Evolutionary conservation across 805 yeast species (phyloP).

Genomic region (Kodamaea sagamina): DNA sequence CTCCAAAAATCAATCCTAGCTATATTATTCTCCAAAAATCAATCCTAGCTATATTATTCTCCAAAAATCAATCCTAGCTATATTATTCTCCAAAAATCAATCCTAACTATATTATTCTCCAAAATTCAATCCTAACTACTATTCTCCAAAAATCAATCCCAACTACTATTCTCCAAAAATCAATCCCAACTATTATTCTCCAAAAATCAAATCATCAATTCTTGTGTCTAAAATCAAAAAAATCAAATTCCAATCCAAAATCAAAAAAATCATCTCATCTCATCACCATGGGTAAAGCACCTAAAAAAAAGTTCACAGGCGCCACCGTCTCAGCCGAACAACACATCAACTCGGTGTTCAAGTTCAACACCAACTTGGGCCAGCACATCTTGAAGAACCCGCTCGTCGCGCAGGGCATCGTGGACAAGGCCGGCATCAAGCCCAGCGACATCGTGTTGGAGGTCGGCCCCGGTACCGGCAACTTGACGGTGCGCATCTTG

Average conservation of each 20-base stretch:
- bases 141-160: no score
- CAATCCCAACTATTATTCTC: no score
- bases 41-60: no score
- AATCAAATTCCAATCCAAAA: not conserved
- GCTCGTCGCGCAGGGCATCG: constrained; percentile 95
- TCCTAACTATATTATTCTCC: no score
- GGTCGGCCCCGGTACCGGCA: constrained; percentile 99
- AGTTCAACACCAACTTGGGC: constrained; percentile 94
- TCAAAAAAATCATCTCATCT: constrained; percentile 7
- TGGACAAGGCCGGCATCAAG: constrained; percentile 89
- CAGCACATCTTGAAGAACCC: constrained; percentile 98
- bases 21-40: no score
- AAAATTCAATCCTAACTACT: no score
- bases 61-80: no score
- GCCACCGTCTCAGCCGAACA: constrained; percentile 68
- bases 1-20: no score
- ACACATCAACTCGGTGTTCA: constrained; percentile 81
- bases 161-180: no score
- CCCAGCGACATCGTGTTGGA: constrained; percentile 93
- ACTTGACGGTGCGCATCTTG: constrained; percentile 86
- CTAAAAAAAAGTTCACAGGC: constrained; percentile 59
- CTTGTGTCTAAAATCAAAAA: no score
- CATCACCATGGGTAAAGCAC: constrained; percentile 58
- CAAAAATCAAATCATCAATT: no score
- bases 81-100: no score